Evolutionary conservation across 179 eudicot species (phyloP), one percentile per base, ranked within the genome.

Genomic region (Camellia oleifera): DNA sequence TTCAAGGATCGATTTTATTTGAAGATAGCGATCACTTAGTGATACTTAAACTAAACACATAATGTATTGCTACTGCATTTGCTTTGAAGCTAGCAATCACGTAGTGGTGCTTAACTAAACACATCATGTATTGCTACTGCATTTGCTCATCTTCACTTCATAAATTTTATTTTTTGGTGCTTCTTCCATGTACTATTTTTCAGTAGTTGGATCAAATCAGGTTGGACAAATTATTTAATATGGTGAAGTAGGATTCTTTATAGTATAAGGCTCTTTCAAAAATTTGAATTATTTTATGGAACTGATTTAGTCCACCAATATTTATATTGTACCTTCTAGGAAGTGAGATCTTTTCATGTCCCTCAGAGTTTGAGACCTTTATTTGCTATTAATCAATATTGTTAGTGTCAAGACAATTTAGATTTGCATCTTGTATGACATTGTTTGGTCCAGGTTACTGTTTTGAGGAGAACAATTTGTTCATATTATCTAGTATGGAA

Each of bases 371-470:
- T 7, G 45, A 26, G 56, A 48, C 57, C 3, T 11, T 46, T 64
- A 4, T 15, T 60, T 50, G 4, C 42, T 78, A 15, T 65, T 6
- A 58, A 15, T 9, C 67, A 12, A 17, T 20, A 6, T 45, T 57
- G 17, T 14, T 14, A 14, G 62, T 57, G 18, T 15, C 17, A 57
- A 2, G 62, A 57, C 62, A 57, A 57, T 57, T 13, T 12, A 15
- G 17, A 12, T 57, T 57, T 15, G 40, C 26, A 7, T 10, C 23
- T 44, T 44, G 23, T 14, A 14, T 69, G 73, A 11, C 4, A 74
- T 45, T 56, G 48, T 61, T 74, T 57, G 77, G 48, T 12, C 62
- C 72, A 80, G 23, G 26, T 64, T 64, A 20, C 40, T 57, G 18
- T 57, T 57, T 57, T 57, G 4, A 14, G 18, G 62, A 13, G 14